Evolutionary conservation across 768 basidiomycete genomes (phyloP), one percentile per base, ranked within the genome.

Genomic region (Trametes coccinea): DNA sequence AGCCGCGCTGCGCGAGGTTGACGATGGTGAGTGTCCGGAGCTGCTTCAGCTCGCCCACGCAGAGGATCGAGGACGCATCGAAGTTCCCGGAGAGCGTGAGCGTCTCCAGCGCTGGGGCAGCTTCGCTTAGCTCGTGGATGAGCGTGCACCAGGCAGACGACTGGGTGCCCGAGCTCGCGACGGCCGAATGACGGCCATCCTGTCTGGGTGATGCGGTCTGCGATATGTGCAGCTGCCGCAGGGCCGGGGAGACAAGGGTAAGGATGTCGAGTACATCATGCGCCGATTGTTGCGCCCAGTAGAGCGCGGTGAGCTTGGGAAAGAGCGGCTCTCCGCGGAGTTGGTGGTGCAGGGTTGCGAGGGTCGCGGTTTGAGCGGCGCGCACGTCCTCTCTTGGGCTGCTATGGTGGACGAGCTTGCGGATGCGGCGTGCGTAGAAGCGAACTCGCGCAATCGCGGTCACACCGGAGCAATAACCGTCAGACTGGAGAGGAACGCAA

Each of bases 1-100:
- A 52, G 40, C 48, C 57, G 17, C 49, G 57, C 4, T 51, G 50
- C 3, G 57, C 48, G 49, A 51, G 40, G 57, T 59, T 59, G 50
- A 59, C 37, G 48, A 59, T 45, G 30, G 29, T 50, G 30, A 59
- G 43, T 1, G 57, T 16, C 30, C 37, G 16, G 41, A 59, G 50
- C 30, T 52, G 14, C 30, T 52, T 43, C 6, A 59, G 50, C 41
- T 27, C 50, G 49, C 41, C 22, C 17, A 52, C 33, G 33, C 41
- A 45, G 30, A 52, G n/a, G 31, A 52, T 45, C 5, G 50, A 41
- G 17, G 57, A 59, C 2, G 50, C 14, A 41, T 30, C 41, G 41
- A 59, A 27, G 31, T 43, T 34, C 41, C 57, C 57, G 14, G 49
- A 52, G 10, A 59, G 43, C 40, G 49, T 44, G n/a, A 59, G 49